These are phyloP conservation scores for Hevea brasiliensis DNA, from an alignment of 345 rosid species.

Conservation along the genomic window DNA sequence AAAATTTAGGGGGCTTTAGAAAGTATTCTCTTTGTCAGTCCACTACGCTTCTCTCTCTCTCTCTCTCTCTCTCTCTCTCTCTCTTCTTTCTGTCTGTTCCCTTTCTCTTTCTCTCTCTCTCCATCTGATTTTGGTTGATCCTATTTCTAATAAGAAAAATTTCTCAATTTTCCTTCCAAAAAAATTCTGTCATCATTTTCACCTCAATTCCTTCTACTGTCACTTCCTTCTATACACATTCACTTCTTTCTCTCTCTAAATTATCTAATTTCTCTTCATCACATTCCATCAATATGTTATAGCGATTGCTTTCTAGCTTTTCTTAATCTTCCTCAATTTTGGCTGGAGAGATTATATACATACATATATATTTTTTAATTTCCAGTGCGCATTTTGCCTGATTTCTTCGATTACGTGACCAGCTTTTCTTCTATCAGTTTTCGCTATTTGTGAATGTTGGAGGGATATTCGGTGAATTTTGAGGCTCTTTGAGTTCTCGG, in stretches of 20 bases:
- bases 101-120: constrained; percentile 14
- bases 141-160: not conserved
- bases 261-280: not conserved
- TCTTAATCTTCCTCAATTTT: too few relatives aligned
- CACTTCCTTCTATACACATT: constrained; percentile 26
- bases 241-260: constrained; percentile 5
- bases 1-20: not conserved
- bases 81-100: constrained; percentile 15
- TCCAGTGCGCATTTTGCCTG: not conserved
- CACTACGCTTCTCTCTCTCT: constrained; percentile 21
- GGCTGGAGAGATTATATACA: too few relatives aligned
- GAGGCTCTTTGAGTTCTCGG: not conserved
- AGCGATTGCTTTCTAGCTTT: too few relatives aligned
- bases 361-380: too few relatives aligned
- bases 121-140: not conserved
- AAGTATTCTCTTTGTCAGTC: constrained; percentile 17
- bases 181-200: constrained; percentile 16
- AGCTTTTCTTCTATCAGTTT: not conserved
- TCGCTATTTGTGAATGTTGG: not conserved
- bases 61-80: constrained; percentile 11
- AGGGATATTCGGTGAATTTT: constrained; percentile 4
- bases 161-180: not conserved
- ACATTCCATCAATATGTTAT: not conserved
- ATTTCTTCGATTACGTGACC: not conserved
- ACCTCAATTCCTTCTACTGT: constrained; percentile 27